Percentiles rank a stretch among this genome's conserved stretches.
Conservation (phyloP, 441 rosid species). For the Populus tomentosa region DNA sequence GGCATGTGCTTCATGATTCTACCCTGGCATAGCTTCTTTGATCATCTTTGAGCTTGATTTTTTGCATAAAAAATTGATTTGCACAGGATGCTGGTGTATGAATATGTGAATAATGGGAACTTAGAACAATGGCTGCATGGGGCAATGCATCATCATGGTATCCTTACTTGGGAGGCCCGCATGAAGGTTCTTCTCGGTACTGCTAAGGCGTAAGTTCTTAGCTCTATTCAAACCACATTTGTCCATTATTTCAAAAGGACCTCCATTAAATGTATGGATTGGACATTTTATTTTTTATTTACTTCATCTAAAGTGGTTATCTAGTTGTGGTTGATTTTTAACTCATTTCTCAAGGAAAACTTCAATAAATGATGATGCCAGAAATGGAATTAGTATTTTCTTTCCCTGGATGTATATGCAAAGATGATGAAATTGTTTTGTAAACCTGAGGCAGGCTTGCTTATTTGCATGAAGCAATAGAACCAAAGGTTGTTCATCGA, state of each 20-base stretch:
- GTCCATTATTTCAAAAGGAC: neutral
- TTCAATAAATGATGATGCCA: neutral
- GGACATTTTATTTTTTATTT: neutral
- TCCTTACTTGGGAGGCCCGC: constrained; percentile 91
- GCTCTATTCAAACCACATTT: constrained; percentile 2
- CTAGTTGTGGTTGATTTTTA: neutral
- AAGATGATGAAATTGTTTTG: neutral
- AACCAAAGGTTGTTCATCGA: constrained; percentile 91
- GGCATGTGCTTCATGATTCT: neutral
- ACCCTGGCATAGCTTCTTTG: neutral
- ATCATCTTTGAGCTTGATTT: constrained; percentile 9
- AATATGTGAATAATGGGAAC: constrained; percentile 91
- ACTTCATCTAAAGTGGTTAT: neutral
- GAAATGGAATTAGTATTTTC: neutral
- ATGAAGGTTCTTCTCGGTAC: constrained; percentile 53
- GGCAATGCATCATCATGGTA: constrained; percentile 73
- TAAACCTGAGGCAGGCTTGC: constrained; percentile 55
- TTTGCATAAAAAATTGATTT: neutral
- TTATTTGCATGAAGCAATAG: constrained; percentile 89
- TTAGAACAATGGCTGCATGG: constrained; percentile 98
- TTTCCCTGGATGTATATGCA: neutral
- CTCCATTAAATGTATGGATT: neutral
- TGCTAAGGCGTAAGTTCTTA: constrained; percentile 34
- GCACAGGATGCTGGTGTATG: constrained; percentile 79
- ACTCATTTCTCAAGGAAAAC: neutral